Percentiles rank a stretch among this genome's conserved stretches.
These are phyloP conservation scores for Paecilomyces sp. DNA, from an alignment of 2,329 filamentous ascomycete genomes.

Conservation along the genomic window DNA sequence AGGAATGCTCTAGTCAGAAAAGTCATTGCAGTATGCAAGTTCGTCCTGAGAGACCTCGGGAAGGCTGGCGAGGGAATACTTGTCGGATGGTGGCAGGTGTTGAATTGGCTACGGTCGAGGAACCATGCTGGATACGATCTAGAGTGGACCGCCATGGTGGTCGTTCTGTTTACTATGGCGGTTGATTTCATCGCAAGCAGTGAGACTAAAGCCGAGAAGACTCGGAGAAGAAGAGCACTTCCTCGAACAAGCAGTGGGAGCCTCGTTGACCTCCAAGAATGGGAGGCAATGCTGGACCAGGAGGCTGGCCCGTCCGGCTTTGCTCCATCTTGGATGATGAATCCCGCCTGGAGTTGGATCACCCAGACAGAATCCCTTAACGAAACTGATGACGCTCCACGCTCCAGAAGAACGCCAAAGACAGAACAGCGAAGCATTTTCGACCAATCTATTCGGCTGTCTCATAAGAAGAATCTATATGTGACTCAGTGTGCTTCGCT, in stretches of 20 bases:
- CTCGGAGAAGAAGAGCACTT: conserved; percentile 35
- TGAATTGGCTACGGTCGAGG: conserved; percentile 58
- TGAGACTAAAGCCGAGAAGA: conserved; percentile 24
- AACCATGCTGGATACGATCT: conserved; percentile 42
- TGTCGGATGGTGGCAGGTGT: conserved; percentile 65
- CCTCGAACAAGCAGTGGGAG: conserved; percentile 46
- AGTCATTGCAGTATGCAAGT: conserved; percentile 56
- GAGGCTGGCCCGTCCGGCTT: conserved; percentile 36
- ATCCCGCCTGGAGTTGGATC: conserved; percentile 64
- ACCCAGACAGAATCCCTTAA: conserved; percentile 47
- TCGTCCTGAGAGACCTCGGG: conserved; percentile 54
- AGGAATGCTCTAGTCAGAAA: conserved; percentile 55
- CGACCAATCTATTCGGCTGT: conserved; percentile 11
- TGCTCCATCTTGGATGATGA: conserved; percentile 46
- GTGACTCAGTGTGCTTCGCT: conserved; percentile 46
- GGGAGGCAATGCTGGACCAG: conserved; percentile 42
- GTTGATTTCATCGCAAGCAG: conserved; percentile 48
- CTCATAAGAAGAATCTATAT: conserved; percentile 34
- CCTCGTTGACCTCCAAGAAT: conserved; percentile 37
- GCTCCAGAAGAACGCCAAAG: conserved; percentile 12
- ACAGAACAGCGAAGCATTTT: conserved; percentile 11
- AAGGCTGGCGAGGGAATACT: conserved; percentile 54
- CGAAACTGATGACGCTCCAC: conserved; percentile 10
- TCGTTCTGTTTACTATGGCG: conserved; percentile 59
- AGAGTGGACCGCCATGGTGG: conserved; percentile 64